Evolutionary conservation across 176 grass and related monocot genomes (phyloP), one percentile per base, ranked within the genome.

Genomic region (Paspalum notatum): DNA sequence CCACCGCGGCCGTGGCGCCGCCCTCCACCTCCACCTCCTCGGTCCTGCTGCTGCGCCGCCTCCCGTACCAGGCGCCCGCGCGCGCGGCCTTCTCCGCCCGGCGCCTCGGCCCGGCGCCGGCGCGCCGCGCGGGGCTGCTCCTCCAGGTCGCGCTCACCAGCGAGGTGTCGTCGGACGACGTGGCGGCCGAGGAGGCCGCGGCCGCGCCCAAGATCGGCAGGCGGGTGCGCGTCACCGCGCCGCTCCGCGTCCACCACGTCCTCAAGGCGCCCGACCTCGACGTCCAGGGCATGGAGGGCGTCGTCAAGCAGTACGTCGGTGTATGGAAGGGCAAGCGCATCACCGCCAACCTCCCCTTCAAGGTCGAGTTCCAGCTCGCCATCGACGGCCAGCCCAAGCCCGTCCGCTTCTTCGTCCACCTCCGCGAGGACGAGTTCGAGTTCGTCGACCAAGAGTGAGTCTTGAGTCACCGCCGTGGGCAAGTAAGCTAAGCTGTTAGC

Each of bases 361-460:
- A 99, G 89, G 76, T 99, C 39, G 93, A 96, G 76, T 99, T 95
- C 76, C 66, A 89, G 11, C 10, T 99, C 83, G 3, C 12, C 40
- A 71, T 93, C 8, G 91, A 96, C 0, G 80, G 86, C 20, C 97
- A 93, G 72, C 78, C 87, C 51, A 95, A 91, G 71, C 93, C 93
- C 6, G 89, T 93, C 78, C 87, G 85, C 72, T 85, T 99, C 87
- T 83, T 99, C 69, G 82, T 76, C 25, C 97, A 99, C 80, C 92
- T 99, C 21, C 87, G 86, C 62, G 97, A 99, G 76, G 97, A 99
- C 81, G 97, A 99, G 85, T 99, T 99, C 70, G 97, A 99, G 86
- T 93, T 91, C 85, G 72, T 92, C 78, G 76, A 15, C 1, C 76
- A 66, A 4, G 78, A 22, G 15, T 54, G 46, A 15, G n/a, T n/a